Evolutionary conservation across 768 basidiomycete species (phyloP).

Genomic region (Mycena galopus): DNA sequence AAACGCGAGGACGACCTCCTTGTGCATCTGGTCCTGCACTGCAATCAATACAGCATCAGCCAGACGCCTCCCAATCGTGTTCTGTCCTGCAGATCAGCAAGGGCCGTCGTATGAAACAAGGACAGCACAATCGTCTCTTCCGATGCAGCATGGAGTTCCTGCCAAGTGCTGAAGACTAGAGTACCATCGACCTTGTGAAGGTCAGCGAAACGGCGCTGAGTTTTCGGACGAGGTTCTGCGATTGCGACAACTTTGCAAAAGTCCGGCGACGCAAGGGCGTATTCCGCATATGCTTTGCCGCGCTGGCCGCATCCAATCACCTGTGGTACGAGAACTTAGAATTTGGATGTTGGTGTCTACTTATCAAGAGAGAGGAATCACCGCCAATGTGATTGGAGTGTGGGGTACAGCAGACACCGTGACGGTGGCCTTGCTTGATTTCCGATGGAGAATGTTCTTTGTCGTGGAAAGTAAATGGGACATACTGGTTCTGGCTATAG

Average conservation of each 20-base stretch:
- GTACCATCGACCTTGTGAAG: constrained; percentile 73
- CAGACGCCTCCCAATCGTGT: constrained; percentile 74
- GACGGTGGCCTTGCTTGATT: constrained; percentile 24
- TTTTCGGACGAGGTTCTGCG: constrained; percentile 83
- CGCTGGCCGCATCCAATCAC: constrained; percentile 90
- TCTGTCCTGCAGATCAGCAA: too few relatives aligned
- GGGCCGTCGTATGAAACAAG: too few relatives aligned
- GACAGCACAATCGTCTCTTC: constrained; percentile 76
- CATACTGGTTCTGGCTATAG: constrained; percentile 13
- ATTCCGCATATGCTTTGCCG: constrained; percentile 77
- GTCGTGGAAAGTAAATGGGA: constrained; percentile 36
- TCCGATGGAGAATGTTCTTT: constrained; percentile 34
- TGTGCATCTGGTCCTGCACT: constrained; percentile 86
- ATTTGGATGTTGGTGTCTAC: too few relatives aligned
- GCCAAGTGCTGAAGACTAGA: constrained; percentile 79
- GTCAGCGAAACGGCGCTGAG: constrained; percentile 69
- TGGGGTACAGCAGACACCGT: constrained; percentile 12
- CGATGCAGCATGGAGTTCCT: constrained; percentile 77
- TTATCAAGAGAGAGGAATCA: too few relatives aligned
- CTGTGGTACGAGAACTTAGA: too few relatives aligned
- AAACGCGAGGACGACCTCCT: constrained; percentile 80
- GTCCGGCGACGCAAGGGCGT: constrained; percentile 70
- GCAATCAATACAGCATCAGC: constrained; percentile 87
- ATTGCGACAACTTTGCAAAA: constrained; percentile 85
- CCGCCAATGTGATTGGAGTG: constrained; percentile 74